Evolutionary conservation across 1,284 basidiomycete genomes (phyloP).

Genomic region (Cryptococcus maquisensis): DNA sequence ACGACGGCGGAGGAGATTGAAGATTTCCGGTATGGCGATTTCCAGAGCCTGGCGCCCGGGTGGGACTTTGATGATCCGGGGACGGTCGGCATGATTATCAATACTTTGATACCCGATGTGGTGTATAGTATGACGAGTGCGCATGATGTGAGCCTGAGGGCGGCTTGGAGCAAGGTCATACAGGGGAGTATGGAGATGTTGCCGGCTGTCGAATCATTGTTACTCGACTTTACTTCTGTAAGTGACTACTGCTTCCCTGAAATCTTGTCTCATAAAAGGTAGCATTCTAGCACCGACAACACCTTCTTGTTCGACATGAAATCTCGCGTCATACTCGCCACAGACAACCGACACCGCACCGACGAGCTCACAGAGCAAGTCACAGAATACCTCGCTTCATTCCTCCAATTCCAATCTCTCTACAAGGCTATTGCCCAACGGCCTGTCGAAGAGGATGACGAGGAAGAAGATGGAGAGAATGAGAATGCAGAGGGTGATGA

Average conservation of each 20-base stretch:
- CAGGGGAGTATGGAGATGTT: slow-evolving; percentile 52
- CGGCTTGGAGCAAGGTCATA: slow-evolving; percentile 54
- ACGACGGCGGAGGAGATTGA: slow-evolving; percentile 74
- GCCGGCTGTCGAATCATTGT: slow-evolving; percentile 49
- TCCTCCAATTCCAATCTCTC: slow-evolving; percentile 76
- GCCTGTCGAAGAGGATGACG: neutral
- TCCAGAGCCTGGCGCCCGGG: slow-evolving; percentile 21
- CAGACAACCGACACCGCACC: slow-evolving; percentile 57
- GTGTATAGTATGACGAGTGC: slow-evolving; percentile 55
- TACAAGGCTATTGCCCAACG: slow-evolving; percentile 60
- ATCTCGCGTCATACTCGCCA: slow-evolving; percentile 83
- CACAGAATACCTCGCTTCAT: slow-evolving; percentile 84
- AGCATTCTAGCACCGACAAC: slow-evolving; percentile 87
- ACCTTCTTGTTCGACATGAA: slow-evolving; percentile 87
- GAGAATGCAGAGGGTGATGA: slow-evolving; percentile 1
- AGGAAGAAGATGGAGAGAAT: neutral
- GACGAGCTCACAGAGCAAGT: slow-evolving; percentile 84
- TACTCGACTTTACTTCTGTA: slow-evolving; percentile 51
- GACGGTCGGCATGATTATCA: slow-evolving; percentile 33
- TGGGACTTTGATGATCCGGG: slow-evolving; percentile 36
- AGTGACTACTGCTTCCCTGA: slow-evolving; percentile 10
- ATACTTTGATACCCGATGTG: slow-evolving; percentile 43
- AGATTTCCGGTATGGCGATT: slow-evolving; percentile 56
- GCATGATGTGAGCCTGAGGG: slow-evolving; percentile 54
- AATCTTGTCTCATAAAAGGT: neutral